Evolutionary conservation across 352 stramenopile genomes (phyloP), one percentile per base, ranked within the genome.

Genomic region (Globisporangium viniferum): DNA sequence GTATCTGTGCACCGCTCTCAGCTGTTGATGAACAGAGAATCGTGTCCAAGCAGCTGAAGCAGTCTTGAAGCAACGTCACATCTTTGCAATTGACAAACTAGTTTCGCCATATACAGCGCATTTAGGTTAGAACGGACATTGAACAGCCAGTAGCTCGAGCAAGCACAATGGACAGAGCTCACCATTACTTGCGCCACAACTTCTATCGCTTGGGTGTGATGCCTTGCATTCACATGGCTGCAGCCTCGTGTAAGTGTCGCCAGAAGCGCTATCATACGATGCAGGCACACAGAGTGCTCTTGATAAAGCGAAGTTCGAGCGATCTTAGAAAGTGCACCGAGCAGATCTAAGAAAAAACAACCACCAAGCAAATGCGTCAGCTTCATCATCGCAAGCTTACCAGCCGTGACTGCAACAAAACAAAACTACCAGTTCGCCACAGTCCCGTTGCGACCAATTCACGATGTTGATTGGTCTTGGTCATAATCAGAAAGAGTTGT

Each of bases 131-230:
- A 49, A 15, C 4, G 15, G 15, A 20, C 41, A 9, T n/a, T 49
- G 39, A 20, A 6, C 5, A 14, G 6, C 5, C 18, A 49, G 15
- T n/a, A 49, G 15, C 39, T 46, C 12, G 39, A 46, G 5, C 6
- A n/a, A 49, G 41, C 41, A 49, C 1, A 39, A 29, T 27, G 8
- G 20, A 18, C 18, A 31, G 4, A 41, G 49, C 53, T 7, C 36
- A 79, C 73, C 73, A 77, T 77, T 53, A 70, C 65, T 64, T 79
- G 73, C 22, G 65, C 64, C 18, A 59, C 67, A 39, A 66, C 63
- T 14, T 67, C 62, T 60, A 79, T 57, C 35, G 65, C 55, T 48
- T 70, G 60, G 35, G 36, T 64, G 35, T 59, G 71, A n/a, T 70
- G 53, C 39, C 27, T 57, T 7, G 35, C 64, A n/a, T 60, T 59